A percentile compares a stretch with the other conserved stretches of the same genome.
Conservation (phyloP, 352 stramenopile species). For the Phytopythium aichiense region DNA sequence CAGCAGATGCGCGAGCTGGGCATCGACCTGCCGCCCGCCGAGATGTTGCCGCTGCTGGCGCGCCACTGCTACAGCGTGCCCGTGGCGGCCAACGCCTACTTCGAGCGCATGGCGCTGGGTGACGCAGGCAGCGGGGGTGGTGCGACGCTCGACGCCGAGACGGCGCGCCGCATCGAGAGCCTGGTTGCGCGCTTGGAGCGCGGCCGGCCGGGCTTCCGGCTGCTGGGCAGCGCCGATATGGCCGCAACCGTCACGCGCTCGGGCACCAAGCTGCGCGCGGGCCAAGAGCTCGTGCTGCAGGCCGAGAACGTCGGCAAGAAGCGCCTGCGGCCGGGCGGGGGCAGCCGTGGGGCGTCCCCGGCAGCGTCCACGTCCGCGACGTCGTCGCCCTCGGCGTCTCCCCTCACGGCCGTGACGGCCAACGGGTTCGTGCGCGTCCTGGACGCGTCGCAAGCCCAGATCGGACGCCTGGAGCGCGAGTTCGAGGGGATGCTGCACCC, state of each 20-base stretch:
- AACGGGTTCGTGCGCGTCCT: constrained; percentile 54
- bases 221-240: constrained; percentile 47
- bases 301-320: constrained; percentile 75
- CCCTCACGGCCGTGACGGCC: neutral
- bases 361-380: constrained; percentile 6
- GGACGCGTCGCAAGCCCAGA: constrained; percentile 38
- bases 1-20: constrained; percentile 72
- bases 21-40: constrained; percentile 51
- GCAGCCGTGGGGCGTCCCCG: neutral
- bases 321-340: constrained; percentile 29
- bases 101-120: constrained; percentile 41
- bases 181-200: constrained; percentile 27
- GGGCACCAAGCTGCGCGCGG: constrained; percentile 28
- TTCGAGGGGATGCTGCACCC: constrained; percentile 57
- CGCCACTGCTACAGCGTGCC: constrained; percentile 75
- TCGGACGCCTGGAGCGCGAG: constrained; percentile 57
- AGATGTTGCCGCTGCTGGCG: constrained; percentile 52
- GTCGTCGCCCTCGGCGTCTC: neutral
- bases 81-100: constrained; percentile 68
- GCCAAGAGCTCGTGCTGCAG: constrained; percentile 51
- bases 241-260: constrained; percentile 44
- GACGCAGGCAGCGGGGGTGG: neutral
- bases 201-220: constrained; percentile 16
- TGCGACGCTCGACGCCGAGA: constrained; percentile 9
- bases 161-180: constrained; percentile 13